Evolutionary conservation across 129 eudicot genomes (phyloP), one percentile per base, ranked within the genome.

Genomic region (Centella asiatica): DNA sequence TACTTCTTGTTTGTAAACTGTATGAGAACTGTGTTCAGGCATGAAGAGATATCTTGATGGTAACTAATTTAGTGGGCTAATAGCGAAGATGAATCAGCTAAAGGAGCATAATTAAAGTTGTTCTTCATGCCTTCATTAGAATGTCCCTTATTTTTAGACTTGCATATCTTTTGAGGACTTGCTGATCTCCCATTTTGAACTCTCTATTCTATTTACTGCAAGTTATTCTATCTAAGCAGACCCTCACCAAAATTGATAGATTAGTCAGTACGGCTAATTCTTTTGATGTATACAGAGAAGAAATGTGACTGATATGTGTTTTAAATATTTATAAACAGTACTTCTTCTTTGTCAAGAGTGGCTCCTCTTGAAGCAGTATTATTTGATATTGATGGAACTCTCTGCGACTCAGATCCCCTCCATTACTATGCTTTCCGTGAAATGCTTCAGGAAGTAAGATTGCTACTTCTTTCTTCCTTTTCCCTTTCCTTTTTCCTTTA

Each of bases 371-470:
- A 90, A 64, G 97, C 97, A 37, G 95, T 90, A 32, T 52, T 90
- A 18, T 90, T 90, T 42, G 97, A 90, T 36, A 74, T 90, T 57
- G 97, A 90, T 75, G 97, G 97, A 77, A 90, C 97, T 11, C 79
- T 90, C 10, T 90, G 95, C 54, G 95, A 90, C 75, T 70, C 97
- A 34, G 97, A 90, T 75, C 97, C 97, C 72, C 73, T 90, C 63
- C 95, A 90, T 53, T 65, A 72, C 61, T 65, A 74, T 74, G 95
- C 97, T 54, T 90, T 90, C 64, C 82, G 77, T 49, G 95, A 83
- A 75, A 77, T 86, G 95, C 94, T 90, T 81, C 82, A 20, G 66
- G 87, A 86, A 92, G 97, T 90, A 72, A 37, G 46, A 39, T 9
- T 10, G 59, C 34, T n/a, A n/a, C n/a, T n/a, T 39, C 23, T 67